These are phyloP conservation scores for Lasiodiplodia hormozganensis DNA, from an alignment of 2,329 filamentous ascomycete species.

Conservation along the genomic window DNA sequence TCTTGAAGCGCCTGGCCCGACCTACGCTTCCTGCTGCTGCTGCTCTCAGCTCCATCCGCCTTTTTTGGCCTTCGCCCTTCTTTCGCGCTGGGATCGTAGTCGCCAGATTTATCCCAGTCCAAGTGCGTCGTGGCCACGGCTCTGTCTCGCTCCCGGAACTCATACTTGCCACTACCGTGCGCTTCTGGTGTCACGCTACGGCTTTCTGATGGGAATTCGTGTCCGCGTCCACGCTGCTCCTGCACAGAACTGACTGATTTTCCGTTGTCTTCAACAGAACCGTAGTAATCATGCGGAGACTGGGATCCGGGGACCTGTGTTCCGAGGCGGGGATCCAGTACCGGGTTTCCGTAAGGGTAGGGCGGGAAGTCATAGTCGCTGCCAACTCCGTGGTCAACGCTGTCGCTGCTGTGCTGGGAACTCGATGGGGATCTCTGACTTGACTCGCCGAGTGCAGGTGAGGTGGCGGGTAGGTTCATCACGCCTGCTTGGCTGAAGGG, in stretches of 20 bases:
- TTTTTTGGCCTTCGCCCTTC: neutral
- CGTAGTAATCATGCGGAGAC: neutral
- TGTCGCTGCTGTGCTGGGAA: neutral
- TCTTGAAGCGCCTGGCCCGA: neutral
- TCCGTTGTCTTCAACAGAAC: constrained; percentile 1
- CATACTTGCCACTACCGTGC: neutral
- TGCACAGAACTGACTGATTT: neutral
- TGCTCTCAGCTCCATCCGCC: neutral
- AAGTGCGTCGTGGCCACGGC: constrained; percentile 36
- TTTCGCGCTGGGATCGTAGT: constrained; percentile 41
- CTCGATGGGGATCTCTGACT: neutral
- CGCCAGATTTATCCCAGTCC: constrained; percentile 47
- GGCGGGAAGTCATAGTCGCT: neutral
- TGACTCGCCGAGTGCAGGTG: neutral
- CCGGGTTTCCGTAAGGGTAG: neutral
- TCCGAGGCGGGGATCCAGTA: neutral
- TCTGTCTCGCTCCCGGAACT: neutral
- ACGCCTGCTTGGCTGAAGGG: neutral
- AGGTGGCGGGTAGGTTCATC: neutral
- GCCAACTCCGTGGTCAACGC: neutral
- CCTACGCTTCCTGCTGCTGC: neutral
- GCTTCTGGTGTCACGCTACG: neutral
- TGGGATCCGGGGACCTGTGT: neutral
- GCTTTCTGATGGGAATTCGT: neutral
- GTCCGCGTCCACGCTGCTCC: neutral